Base-by-base conservation (phyloP, 1,284 basidiomycete genomes). In the Trametes hirsuta region DNA sequence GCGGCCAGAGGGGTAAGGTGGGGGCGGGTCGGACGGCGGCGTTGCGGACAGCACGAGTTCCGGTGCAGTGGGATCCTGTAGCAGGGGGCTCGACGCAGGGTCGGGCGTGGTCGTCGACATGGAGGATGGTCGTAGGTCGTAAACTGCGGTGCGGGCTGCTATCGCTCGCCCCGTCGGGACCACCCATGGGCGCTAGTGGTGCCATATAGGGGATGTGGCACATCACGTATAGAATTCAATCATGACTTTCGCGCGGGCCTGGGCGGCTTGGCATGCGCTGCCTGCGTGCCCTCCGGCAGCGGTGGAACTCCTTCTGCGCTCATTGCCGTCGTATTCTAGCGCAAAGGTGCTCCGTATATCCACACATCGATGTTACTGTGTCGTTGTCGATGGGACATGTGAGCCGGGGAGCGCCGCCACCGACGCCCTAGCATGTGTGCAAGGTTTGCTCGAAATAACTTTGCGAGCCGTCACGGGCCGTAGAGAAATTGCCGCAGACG, bases 1-100 rank as follows among this genome's bases (percentile, higher is more conserved):
- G n/a, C 83, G 77, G 63, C 81, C 78, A 0, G 84, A 81, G 39
- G 86, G 87, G 69, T 89, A 90, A 0, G 87, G 87, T 0, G 87
- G 87, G 11, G 87, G 87, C 0, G 87, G 87, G 62, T 89, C 87
- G 3, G 70, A 51, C 15, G 69, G 65, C 6, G 63, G 59, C 12
- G 64, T 68, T n/a, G 67, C 65, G 2, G 66, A 66, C 11, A 72
- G 56, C 15, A 72, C 57, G 9, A 63, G 11, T 9, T 56, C 59
- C 3, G 58, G 53, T 14, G 65, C 58, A 8, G 62, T 55, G 21
- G 57, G 62, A 12, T 59, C 62, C 6, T 63, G 56, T 11, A 62
- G 57, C 1, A 56, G 35, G 15, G 59, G 53, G 9, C 36, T 55
- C 22, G 60, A 53, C 0, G 64, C 44, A 15, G 62, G 53, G 45